phyloP scores from a whole-genome alignment of 257 asterid genomes.

The Osmanthus fragrans region DNA sequence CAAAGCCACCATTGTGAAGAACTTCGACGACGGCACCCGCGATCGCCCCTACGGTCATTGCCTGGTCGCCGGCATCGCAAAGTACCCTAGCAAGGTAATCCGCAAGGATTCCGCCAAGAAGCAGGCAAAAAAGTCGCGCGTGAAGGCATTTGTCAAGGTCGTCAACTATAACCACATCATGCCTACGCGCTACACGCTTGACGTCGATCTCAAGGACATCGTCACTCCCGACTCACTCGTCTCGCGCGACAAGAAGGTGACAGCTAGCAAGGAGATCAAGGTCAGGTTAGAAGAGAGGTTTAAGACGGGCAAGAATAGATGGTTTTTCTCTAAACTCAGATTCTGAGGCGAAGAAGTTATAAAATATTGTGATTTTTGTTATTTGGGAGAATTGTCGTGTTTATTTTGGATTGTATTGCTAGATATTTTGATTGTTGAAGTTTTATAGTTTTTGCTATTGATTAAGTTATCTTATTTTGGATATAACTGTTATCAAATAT shows the following conservation, averaged over 20 bases:
- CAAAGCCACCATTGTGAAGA: slow-evolving; percentile 38
- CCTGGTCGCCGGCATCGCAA: slow-evolving; percentile 42
- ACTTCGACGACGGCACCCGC: slow-evolving; percentile 41
- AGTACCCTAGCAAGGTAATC: slow-evolving; percentile 42
- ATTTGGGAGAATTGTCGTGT: neutral
- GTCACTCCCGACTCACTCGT: slow-evolving; percentile 28
- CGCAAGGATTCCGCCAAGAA: slow-evolving; percentile 38
- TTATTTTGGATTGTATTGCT: neutral
- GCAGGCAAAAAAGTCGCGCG: slow-evolving; percentile 46
- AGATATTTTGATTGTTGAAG: slow-evolving; percentile 2
- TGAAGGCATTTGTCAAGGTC: slow-evolving; percentile 39
- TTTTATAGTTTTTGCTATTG: neutral
- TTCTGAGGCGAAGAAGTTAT: slow-evolving; percentile 22
- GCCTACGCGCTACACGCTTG: slow-evolving; percentile 48
- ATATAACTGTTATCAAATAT: neutral
- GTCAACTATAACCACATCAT: slow-evolving; percentile 42
- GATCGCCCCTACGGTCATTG: slow-evolving; percentile 46
- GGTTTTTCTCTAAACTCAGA: slow-evolving; percentile 45
- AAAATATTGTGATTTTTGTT: neutral
- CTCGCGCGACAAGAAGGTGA: slow-evolving; percentile 41
- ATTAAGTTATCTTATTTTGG: neutral
- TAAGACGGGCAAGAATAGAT: slow-evolving; percentile 42
- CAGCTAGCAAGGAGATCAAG: slow-evolving; percentile 40
- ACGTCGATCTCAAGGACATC: slow-evolving; percentile 38
- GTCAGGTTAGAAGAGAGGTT: slow-evolving; percentile 39